phyloP scores from a whole-genome alignment of 1,284 basidiomycete genomes.

The Schizophyllum commune region DNA sequence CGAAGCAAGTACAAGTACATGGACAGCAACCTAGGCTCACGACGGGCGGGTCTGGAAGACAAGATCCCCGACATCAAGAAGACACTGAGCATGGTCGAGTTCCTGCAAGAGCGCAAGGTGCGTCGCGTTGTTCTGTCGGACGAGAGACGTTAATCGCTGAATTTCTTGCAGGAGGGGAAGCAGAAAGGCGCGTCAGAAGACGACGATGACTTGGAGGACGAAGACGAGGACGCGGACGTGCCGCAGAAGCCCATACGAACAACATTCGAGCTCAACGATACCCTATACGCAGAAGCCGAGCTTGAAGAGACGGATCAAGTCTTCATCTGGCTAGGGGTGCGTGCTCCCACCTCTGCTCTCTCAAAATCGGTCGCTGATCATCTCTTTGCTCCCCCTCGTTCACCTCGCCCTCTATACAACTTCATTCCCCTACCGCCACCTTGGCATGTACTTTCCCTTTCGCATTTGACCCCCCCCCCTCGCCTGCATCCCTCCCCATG shows the following conservation, averaged over 20 bases:
- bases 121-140: slow-evolving; percentile 17
- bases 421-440: neutral
- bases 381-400: neutral
- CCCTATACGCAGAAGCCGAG: slow-evolving; percentile 87
- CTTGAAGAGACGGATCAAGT: slow-evolving; percentile 85
- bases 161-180: slow-evolving; percentile 46
- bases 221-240: slow-evolving; percentile 28
- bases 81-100: slow-evolving; percentile 87
- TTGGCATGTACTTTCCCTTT: neutral
- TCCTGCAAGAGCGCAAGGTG: slow-evolving; percentile 66
- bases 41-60: slow-evolving; percentile 75
- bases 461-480: neutral
- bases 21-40: slow-evolving; percentile 82
- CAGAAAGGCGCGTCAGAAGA: slow-evolving; percentile 41
- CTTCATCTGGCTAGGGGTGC: slow-evolving; percentile 93
- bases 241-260: slow-evolving; percentile 60
- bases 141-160: neutral
- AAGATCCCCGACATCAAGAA: slow-evolving; percentile 98
- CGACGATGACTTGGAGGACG: slow-evolving; percentile 41
- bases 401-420: neutral
- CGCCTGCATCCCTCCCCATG: neutral
- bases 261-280: slow-evolving; percentile 95
- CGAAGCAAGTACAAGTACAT: slow-evolving; percentile 96
- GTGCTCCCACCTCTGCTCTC: slow-evolving; percentile 23
- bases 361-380: neutral